phyloP scores from a whole-genome alignment of 352 stramenopile species.

The Globisporangium apiculatum region DNA sequence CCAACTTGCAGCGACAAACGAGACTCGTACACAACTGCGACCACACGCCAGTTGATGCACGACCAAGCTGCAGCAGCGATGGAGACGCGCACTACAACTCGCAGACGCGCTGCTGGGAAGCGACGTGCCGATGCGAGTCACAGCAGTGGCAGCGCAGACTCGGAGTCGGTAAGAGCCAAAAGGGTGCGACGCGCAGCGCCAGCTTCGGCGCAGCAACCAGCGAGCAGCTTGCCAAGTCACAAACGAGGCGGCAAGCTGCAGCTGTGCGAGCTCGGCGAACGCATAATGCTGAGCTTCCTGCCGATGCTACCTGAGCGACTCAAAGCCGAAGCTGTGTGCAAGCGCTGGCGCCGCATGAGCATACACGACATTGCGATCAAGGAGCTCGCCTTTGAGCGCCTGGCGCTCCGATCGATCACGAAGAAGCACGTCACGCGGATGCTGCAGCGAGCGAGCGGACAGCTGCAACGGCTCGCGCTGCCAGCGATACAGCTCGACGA shows the following conservation, averaged over 20 bases:
- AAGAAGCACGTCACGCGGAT: constrained; percentile 31
- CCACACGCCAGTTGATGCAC: no score
- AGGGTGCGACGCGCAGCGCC: neutral
- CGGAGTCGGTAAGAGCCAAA: no score
- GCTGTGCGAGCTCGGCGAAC: constrained; percentile 39
- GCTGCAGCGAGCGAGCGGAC: constrained; percentile 25
- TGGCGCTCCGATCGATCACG: constrained; percentile 19
- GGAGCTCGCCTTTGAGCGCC: constrained; percentile 41
- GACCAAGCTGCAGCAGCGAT: no score
- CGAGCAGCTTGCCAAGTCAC: neutral
- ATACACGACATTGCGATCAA: constrained; percentile 28
- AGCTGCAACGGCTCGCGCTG: constrained; percentile 30
- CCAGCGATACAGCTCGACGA: constrained; percentile 42
- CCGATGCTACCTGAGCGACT: constrained; percentile 43
- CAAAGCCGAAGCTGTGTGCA: constrained; percentile 43
- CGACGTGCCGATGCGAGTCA: no score
- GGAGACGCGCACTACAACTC: no score
- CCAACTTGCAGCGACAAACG: no score
- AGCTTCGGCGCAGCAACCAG: neutral
- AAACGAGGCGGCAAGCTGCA: constrained; percentile 2
- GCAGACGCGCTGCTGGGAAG: no score
- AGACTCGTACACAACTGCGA: no score
- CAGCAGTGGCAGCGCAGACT: no score
- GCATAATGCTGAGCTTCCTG: constrained; percentile 40
- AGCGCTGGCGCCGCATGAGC: constrained; percentile 39